These are phyloP conservation scores for Arthrobotrys entomopaga DNA, from an alignment of 2,329 filamentous ascomycete species.

Conservation along the genomic window DNA sequence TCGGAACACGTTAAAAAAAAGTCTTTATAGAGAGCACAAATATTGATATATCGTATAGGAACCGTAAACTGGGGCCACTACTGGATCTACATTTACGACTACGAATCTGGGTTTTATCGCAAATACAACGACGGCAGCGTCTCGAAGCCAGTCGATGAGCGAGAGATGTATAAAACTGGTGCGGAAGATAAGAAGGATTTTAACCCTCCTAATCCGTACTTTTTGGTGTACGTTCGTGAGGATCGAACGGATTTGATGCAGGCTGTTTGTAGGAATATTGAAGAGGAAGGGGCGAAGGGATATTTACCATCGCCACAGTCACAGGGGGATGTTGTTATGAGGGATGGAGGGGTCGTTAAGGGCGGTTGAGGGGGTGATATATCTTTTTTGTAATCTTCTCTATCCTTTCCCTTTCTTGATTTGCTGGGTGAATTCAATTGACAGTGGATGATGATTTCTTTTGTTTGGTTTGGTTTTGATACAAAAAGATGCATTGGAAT, in stretches of 20 bases:
- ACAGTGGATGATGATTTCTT: not conserved
- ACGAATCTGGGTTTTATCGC: slow-evolving; percentile 81
- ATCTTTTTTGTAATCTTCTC: not conserved
- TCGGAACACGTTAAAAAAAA: not conserved
- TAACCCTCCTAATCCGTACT: slow-evolving; percentile 79
- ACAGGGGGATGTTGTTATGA: slow-evolving; percentile 7
- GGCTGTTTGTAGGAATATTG: slow-evolving; percentile 57
- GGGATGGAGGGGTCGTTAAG: slow-evolving; percentile 4
- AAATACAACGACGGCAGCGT: slow-evolving; percentile 93
- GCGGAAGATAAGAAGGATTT: slow-evolving; percentile 68
- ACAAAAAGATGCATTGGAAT: not conserved
- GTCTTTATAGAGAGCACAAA: not conserved
- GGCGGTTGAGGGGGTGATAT: slow-evolving; percentile 14
- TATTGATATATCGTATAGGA: slow-evolving; percentile 59
- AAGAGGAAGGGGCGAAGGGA: not conserved
- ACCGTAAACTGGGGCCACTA: slow-evolving; percentile 82
- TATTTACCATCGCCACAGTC: slow-evolving; percentile 6
- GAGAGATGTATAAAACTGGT: slow-evolving; percentile 71
- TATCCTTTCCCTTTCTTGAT: not conserved
- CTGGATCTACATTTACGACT: slow-evolving; percentile 96
- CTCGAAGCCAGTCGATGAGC: slow-evolving; percentile 72
- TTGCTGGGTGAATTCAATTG: not conserved
- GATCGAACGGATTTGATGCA: slow-evolving; percentile 64
- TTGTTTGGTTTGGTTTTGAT: not conserved
- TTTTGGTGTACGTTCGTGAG: slow-evolving; percentile 82